These are phyloP conservation scores for Phytophthora tentaculata DNA, from an alignment of 352 stramenopile species.

Conservation along the genomic window DNA sequence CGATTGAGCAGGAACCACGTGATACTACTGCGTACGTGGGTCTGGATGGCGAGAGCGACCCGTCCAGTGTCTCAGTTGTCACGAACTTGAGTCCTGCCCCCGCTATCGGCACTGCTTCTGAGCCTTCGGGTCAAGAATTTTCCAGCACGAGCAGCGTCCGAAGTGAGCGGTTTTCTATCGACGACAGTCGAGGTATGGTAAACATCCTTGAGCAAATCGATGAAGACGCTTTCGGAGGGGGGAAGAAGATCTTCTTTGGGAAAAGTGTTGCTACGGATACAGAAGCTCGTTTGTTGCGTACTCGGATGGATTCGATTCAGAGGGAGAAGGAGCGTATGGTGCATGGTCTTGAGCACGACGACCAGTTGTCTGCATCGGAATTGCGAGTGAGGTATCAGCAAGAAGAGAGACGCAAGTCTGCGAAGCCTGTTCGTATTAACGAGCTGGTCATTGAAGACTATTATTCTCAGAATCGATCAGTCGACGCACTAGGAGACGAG, in stretches of 20 bases:
- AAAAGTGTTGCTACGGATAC: slow-evolving; percentile 76
- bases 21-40: slow-evolving; percentile 85
- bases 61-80: slow-evolving; percentile 72
- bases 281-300: slow-evolving; percentile 81
- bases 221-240: slow-evolving; percentile 76
- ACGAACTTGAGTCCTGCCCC: slow-evolving; percentile 67
- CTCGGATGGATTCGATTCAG: slow-evolving; percentile 75
- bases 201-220: slow-evolving; percentile 83
- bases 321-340: slow-evolving; percentile 79
- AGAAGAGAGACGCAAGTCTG: slow-evolving; percentile 48
- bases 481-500: slow-evolving; percentile 22
- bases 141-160: slow-evolving; percentile 34
- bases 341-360: slow-evolving; percentile 42
- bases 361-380: slow-evolving; percentile 64
- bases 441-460: slow-evolving; percentile 90
- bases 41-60: slow-evolving; percentile 62
- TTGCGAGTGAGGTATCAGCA: slow-evolving; percentile 57
- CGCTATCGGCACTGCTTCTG: slow-evolving; percentile 24
- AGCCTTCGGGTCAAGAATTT: slow-evolving; percentile 22
- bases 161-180: slow-evolving; percentile 32
- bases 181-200: slow-evolving; percentile 29
- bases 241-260: slow-evolving; percentile 68
- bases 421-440: slow-evolving; percentile 67
- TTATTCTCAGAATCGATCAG: slow-evolving; percentile 51
- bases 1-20: slow-evolving; percentile 61